These are phyloP conservation scores for Orychophragmus violaceus DNA, from an alignment of 345 rosid species.

Conservation along the genomic window DNA sequence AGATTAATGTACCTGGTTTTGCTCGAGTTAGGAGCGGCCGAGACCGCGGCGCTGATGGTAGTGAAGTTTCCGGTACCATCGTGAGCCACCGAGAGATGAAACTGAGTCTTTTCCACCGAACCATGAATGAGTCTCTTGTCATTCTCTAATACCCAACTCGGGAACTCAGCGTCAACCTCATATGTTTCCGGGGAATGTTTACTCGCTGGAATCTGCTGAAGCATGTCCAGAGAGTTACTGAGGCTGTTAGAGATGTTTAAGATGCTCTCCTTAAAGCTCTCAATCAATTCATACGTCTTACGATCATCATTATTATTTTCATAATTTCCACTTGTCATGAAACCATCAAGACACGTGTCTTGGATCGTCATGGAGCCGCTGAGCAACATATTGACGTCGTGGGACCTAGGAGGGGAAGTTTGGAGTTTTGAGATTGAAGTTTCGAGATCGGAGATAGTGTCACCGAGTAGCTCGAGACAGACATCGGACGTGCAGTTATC, in stretches of 20 bases:
- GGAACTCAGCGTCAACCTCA: constrained; percentile 45
- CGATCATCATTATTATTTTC: constrained; percentile 14
- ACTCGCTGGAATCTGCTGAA: constrained; percentile 51
- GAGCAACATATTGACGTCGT: constrained; percentile 45
- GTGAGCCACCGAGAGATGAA: constrained; percentile 54
- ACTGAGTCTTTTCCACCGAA: constrained; percentile 27
- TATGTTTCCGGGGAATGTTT: constrained; percentile 28
- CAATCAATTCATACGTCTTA: constrained; percentile 17
- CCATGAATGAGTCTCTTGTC: constrained; percentile 46
- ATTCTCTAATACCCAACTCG: constrained; percentile 45
- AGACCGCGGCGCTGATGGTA: constrained; percentile 58
- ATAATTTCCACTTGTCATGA: constrained; percentile 17
- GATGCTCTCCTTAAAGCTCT: constrained; percentile 38
- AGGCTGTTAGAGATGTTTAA: constrained; percentile 56
- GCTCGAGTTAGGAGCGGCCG: constrained; percentile 66
- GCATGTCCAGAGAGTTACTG: constrained; percentile 56
- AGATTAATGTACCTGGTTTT: constrained; percentile 41
- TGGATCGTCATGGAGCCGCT: constrained; percentile 81
- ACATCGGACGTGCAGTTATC: constrained; percentile 49
- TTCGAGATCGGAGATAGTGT: constrained; percentile 42
- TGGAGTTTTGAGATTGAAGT: constrained; percentile 40
- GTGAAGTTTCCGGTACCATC: constrained; percentile 72
- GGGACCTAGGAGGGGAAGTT: neutral
- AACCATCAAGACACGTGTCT: constrained; percentile 91
- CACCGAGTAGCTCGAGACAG: constrained; percentile 59